Conservation (phyloP, 768 basidiomycete genomes). For the Chalciporus chontae region DNA sequence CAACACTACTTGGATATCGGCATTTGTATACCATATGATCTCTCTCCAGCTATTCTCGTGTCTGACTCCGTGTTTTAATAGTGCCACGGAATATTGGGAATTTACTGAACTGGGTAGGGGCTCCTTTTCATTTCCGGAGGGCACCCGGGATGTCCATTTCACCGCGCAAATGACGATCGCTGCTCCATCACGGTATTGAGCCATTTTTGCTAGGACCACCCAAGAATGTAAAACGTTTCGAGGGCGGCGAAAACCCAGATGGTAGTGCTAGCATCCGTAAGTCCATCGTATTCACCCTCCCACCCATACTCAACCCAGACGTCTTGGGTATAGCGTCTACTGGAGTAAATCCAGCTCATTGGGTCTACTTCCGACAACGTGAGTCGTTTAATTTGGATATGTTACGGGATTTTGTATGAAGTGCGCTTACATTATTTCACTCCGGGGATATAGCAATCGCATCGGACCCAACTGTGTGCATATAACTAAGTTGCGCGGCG, state of each 20-base stretch:
- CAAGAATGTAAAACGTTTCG: slow-evolving; percentile 39
- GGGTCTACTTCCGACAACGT: slow-evolving; percentile 46
- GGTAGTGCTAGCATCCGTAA: slow-evolving; percentile 49
- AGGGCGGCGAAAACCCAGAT: slow-evolving; percentile 42
- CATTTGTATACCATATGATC: slow-evolving; percentile 37
- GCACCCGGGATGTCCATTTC: neutral
- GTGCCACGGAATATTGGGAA: slow-evolving; percentile 47
- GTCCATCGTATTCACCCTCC: slow-evolving; percentile 3
- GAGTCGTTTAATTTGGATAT: slow-evolving; percentile 5
- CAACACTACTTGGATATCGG: slow-evolving; percentile 41
- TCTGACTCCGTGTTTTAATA: slow-evolving; percentile 12
- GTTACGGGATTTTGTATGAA: neutral
- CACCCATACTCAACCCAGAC: neutral
- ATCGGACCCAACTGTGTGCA: slow-evolving; percentile 31
- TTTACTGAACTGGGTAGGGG: slow-evolving; percentile 40
- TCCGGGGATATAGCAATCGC: slow-evolving; percentile 25
- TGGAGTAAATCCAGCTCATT: slow-evolving; percentile 46
- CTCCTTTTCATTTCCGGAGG: neutral
- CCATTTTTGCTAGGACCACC: slow-evolving; percentile 21
- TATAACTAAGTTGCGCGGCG: slow-evolving; percentile 10
- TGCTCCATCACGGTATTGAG: neutral
- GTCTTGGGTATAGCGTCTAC: slow-evolving; percentile 35
- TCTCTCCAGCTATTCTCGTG: slow-evolving; percentile 10
- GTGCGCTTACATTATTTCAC: slow-evolving; percentile 3
- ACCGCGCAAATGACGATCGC: neutral